Conservation (phyloP, 768 basidiomycete genomes). For the Leucosporidium yakuticum region DNA sequence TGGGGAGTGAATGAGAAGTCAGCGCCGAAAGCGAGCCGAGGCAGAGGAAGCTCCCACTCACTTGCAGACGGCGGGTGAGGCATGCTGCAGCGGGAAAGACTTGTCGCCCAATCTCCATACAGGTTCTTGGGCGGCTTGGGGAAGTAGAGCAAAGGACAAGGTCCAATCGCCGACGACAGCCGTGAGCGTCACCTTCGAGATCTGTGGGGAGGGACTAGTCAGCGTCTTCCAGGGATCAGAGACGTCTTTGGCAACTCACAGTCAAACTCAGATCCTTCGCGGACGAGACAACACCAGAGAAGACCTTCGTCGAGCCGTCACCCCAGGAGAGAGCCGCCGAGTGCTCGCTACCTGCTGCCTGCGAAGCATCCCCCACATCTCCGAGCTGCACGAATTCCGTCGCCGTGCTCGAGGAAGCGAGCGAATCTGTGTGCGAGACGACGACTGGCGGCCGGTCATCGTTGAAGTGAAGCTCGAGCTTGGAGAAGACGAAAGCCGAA, state of each 20-base stretch:
- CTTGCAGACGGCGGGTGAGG: conserved; percentile 27
- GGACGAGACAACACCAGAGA: conserved; percentile 58
- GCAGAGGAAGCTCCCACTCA: conserved; percentile 14
- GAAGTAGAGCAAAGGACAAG: not conserved
- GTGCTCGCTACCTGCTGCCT: conserved; percentile 36
- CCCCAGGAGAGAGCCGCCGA: conserved; percentile 57
- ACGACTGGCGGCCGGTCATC: conserved; percentile 51
- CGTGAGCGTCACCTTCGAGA: not conserved
- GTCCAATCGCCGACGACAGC: conserved; percentile 1
- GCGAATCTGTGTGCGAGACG: conserved; percentile 48
- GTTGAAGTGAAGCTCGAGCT: conserved; percentile 59
- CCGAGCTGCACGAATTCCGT: conserved; percentile 51
- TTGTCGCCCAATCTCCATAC: too few relatives aligned
- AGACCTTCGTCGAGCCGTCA: conserved; percentile 52
- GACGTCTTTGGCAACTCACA: conserved; percentile 44
- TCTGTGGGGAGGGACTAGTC: not conserved
- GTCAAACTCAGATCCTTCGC: conserved; percentile 52
- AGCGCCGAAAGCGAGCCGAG: too few relatives aligned
- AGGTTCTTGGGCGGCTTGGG: conserved; percentile 15
- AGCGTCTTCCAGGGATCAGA: not conserved
- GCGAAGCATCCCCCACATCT: conserved; percentile 27
- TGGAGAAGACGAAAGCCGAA: conserved; percentile 57
- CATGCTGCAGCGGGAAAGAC: conserved; percentile 10
- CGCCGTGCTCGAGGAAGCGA: not conserved
- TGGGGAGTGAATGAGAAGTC: not conserved